phyloP scores from a whole-genome alignment of 2,329 filamentous ascomycete genomes.

The Ilyonectria destructans region DNA sequence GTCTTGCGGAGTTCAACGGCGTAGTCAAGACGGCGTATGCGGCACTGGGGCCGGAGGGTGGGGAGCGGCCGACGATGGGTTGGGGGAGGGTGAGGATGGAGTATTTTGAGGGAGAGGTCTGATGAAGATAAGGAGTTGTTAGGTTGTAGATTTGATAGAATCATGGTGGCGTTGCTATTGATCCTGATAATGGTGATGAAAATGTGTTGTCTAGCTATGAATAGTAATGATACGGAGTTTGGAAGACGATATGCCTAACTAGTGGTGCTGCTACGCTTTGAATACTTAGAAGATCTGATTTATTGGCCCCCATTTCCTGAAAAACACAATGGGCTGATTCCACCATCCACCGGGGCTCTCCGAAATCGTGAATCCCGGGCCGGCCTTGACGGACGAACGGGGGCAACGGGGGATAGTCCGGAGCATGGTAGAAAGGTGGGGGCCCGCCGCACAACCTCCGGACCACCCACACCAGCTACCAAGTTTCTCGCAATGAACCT shows the following conservation, averaged over 20 bases:
- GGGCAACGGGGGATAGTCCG: slow-evolving; percentile 15
- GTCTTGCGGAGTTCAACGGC: background rate
- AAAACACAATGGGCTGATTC: slow-evolving; percentile 12
- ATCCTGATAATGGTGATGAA: background rate
- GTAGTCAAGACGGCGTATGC: slow-evolving; percentile 8
- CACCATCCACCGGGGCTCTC: slow-evolving; percentile 10
- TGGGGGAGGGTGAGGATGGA: background rate
- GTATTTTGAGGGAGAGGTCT: background rate
- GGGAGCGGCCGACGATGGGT: background rate
- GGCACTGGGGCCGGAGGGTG: background rate
- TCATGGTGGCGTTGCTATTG: background rate
- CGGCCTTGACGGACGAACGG: slow-evolving; percentile 20
- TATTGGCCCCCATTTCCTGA: background rate
- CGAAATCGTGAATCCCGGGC: slow-evolving; percentile 22
- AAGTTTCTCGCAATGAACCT: background rate
- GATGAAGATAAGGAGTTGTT: background rate
- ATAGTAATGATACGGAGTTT: background rate
- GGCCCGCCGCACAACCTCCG: slow-evolving; percentile 21
- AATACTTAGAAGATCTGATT: background rate
- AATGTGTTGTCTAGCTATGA: background rate
- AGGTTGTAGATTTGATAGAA: background rate
- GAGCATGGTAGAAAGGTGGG: slow-evolving; percentile 15
- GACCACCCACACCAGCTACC: slow-evolving; percentile 11
- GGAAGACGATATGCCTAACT: slow-evolving; percentile 1
- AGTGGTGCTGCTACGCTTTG: background rate